Evolutionary conservation across 1,284 basidiomycete genomes (phyloP).

Genomic region (Rhodotorula sp.): DNA sequence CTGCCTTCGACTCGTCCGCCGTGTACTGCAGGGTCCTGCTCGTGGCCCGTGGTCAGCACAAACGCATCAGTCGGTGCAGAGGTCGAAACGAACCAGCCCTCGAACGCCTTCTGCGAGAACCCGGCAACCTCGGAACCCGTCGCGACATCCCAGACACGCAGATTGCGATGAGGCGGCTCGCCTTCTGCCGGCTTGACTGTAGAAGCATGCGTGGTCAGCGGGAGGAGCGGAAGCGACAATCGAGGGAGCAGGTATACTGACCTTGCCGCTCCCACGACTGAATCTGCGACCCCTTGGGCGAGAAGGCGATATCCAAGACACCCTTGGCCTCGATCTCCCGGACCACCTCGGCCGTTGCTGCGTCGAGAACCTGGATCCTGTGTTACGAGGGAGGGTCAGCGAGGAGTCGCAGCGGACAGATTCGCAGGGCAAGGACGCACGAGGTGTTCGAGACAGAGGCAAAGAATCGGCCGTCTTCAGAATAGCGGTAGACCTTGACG

Average conservation of each 20-base stretch:
- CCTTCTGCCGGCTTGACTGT: conserved; percentile 74
- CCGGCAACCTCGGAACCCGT: conserved; percentile 77
- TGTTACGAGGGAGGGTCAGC: not conserved
- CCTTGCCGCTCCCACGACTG: conserved; percentile 90
- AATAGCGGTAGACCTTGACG: conserved; percentile 79
- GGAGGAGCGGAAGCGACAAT: too few relatives aligned
- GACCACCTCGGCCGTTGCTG: conserved; percentile 68
- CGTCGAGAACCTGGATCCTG: conserved; percentile 75
- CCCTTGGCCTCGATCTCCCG: conserved; percentile 62
- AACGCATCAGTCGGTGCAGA: not conserved
- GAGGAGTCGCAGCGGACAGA: not conserved
- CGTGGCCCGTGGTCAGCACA: not conserved
- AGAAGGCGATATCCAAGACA: conserved; percentile 77
- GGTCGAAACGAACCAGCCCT: conserved; percentile 61
- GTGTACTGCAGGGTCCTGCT: conserved; percentile 80
- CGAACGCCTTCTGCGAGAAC: conserved; percentile 80
- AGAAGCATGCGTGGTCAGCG: not conserved
- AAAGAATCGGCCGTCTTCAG: conserved; percentile 80
- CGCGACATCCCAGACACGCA: conserved; percentile 76
- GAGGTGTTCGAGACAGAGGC: conserved; percentile 75
- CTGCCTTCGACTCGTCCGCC: conserved; percentile 81
- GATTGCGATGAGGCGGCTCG: conserved; percentile 77
- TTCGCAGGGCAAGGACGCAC: conserved; percentile 55
- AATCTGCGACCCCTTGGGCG: conserved; percentile 85
- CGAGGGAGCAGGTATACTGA: conserved; percentile 47